phyloP scores from a whole-genome alignment of 495 filamentous ascomycete genomes.

The Xylaria sp. region DNA sequence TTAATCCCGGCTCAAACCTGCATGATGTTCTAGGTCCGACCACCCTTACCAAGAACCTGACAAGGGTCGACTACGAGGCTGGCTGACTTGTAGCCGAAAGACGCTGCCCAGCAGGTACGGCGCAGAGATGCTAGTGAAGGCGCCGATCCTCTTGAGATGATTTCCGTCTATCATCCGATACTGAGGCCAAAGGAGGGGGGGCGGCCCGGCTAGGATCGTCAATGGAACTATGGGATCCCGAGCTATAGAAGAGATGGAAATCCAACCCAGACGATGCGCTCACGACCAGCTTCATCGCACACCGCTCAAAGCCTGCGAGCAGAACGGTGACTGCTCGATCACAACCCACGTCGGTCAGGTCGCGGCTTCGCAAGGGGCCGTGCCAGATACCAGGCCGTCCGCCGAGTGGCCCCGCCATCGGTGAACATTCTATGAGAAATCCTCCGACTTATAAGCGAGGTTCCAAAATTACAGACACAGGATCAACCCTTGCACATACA shows the following conservation, averaged over 20 bases:
- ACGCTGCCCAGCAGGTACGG: slow-evolving; percentile 7
- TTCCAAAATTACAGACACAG: background rate
- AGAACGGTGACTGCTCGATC: background rate
- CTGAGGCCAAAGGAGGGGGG: slow-evolving; percentile 1
- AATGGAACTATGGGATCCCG: slow-evolving; percentile 7
- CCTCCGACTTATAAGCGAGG: slow-evolving; percentile 22
- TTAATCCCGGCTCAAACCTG: slow-evolving; percentile 16
- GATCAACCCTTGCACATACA: background rate
- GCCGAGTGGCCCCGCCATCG: background rate
- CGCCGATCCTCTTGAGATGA: slow-evolving; percentile 19
- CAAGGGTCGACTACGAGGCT: slow-evolving; percentile 25
- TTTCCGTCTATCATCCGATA: slow-evolving; percentile 14
- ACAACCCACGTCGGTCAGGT: background rate
- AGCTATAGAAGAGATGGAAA: slow-evolving; percentile 10
- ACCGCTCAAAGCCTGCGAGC: background rate
- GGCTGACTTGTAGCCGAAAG: slow-evolving; percentile 21
- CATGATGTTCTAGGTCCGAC: slow-evolving; percentile 28
- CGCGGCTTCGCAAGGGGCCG: background rate
- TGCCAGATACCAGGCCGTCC: background rate
- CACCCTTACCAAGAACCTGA: slow-evolving; percentile 21
- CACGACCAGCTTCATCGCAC: slow-evolving; percentile 5
- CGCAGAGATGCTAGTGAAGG: slow-evolving; percentile 7
- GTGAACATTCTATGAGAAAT: slow-evolving; percentile 13
- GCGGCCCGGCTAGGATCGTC: background rate
- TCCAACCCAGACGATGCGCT: slow-evolving; percentile 4